Evolutionary conservation across 257 asterid genomes (phyloP).

Genomic region (Jaltomata sinuosa): DNA sequence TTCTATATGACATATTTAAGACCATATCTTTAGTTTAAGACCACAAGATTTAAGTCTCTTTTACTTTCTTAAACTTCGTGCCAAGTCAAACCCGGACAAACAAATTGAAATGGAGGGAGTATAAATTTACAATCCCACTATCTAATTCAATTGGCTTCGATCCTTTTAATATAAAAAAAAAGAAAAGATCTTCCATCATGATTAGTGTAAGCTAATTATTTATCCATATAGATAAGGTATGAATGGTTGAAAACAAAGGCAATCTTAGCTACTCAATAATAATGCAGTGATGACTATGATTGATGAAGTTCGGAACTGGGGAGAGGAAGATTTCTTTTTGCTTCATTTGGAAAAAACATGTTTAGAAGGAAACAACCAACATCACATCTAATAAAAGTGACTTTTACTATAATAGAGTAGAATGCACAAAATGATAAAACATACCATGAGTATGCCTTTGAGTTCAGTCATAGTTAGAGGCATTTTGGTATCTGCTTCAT

Average conservation of each 20-base stretch:
- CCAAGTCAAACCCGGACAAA: too few relatives aligned
- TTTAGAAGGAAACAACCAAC: not conserved
- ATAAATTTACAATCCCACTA: too few relatives aligned
- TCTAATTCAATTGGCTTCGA: not conserved
- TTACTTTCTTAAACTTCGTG: too few relatives aligned
- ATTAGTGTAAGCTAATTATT: not conserved
- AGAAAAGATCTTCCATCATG: not conserved
- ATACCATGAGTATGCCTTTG: constrained; percentile 69
- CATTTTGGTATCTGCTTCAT: constrained; percentile 34
- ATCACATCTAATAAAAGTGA: not conserved
- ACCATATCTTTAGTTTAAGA: too few relatives aligned
- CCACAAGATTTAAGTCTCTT: too few relatives aligned
- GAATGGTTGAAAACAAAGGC: not conserved
- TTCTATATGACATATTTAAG: too few relatives aligned
- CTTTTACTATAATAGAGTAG: too few relatives aligned
- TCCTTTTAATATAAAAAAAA: not conserved
- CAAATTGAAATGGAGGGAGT: too few relatives aligned
- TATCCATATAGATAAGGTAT: not conserved
- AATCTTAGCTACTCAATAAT: not conserved
- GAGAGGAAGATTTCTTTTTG: not conserved
- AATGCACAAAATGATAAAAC: not conserved
- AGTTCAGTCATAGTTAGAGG: constrained; percentile 50
- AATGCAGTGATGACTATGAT: not conserved
- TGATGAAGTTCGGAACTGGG: not conserved
- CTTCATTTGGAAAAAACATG: too few relatives aligned